phyloP scores from a whole-genome alignment of 176 grass and related monocot species.

The Miscanthus lutarioriparius region DNA sequence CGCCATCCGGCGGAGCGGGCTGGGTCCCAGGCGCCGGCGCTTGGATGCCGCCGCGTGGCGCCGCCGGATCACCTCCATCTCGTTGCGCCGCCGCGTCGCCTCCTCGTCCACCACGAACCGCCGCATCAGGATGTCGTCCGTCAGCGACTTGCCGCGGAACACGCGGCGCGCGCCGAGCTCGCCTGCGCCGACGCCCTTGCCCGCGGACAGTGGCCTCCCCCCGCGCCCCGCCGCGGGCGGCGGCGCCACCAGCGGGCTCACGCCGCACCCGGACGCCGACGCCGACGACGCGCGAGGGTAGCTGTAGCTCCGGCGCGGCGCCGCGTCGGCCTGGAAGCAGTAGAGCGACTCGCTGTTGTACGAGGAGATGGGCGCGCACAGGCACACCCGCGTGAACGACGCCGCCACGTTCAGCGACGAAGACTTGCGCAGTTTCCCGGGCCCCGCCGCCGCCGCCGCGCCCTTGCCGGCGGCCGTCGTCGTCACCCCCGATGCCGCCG shows the following conservation, averaged over 20 bases:
- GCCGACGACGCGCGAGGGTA: conserved; percentile 76
- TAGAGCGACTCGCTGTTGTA: conserved; percentile 76
- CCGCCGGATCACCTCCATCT: conserved; percentile 90
- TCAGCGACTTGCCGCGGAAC: conserved; percentile 95
- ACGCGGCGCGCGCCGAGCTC: conserved; percentile 36
- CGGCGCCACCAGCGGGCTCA: conserved; percentile 52
- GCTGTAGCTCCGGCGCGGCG: conserved; percentile 86
- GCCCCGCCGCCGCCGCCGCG: neutral
- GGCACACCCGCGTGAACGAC: conserved; percentile 92
- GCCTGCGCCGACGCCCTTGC: neutral
- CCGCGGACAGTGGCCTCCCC: neutral
- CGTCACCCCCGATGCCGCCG: conserved; percentile 35
- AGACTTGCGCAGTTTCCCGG: conserved; percentile 65
- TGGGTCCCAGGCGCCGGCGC: conserved; percentile 77
- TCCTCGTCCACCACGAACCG: conserved; percentile 92
- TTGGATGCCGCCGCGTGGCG: conserved; percentile 59
- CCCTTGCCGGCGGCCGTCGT: neutral
- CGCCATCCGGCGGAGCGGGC: conserved; percentile 76
- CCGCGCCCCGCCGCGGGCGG: neutral
- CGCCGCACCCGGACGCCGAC: conserved; percentile 43
- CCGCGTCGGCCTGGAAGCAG: conserved; percentile 69
- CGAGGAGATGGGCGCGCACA: conserved; percentile 90
- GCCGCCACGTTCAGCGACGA: conserved; percentile 89
- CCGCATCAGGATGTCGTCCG: conserved; percentile 84
- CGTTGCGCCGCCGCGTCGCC: conserved; percentile 74